Base-by-base conservation (phyloP, 257 asterid species). In the Handroanthus guayacan region DNA sequence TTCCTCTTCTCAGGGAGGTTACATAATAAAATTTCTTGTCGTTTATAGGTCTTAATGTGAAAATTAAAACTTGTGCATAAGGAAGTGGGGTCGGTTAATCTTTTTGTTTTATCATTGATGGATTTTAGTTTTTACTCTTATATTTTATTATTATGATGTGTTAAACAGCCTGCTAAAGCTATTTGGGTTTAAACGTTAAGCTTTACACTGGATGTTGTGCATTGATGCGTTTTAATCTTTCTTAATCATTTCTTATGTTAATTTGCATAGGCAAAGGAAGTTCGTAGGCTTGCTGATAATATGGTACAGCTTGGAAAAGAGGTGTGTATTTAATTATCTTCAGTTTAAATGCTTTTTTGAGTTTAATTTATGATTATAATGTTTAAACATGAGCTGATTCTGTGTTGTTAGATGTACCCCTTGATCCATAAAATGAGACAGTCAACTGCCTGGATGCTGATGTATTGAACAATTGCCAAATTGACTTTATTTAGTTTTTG, bases 261-360 rank as follows among this genome's bases (percentile, higher is more conserved):
- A 16, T 66, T 45, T 50, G 54, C 76, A 50, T 66, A 94, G 99
- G 99, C 99, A 4, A 92, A 92, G 86, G 97, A 92, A 88, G 91
- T 94, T n/a, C 93, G 97, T 25, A 85, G 99, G 86, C 92, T 92
- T 72, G 99, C 99, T 6, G 97, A 94, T 82, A 92, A 90, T 75
- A 94, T 94, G 99, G 97, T 94, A 25, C 97, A 92, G 87, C 93
- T 94, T 31, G 99, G 99, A 34, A 94, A 94, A 70, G 97, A 94
- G 97, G 99, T 92, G 34, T 47, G 81, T 52, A 8, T 81, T 56
- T 14, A 6, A 4, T 31, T 52, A 62, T 58, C 56, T 41, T 6
- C 47, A 31, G 62, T 60, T 65, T 37, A 16, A 48, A 58, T 48
- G 11, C 18, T 20, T 12, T 54, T 60, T 43, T 67, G 16, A 18